phyloP scores from a whole-genome alignment of 148 eudicot genomes.

The Limonium bicolor region DNA sequence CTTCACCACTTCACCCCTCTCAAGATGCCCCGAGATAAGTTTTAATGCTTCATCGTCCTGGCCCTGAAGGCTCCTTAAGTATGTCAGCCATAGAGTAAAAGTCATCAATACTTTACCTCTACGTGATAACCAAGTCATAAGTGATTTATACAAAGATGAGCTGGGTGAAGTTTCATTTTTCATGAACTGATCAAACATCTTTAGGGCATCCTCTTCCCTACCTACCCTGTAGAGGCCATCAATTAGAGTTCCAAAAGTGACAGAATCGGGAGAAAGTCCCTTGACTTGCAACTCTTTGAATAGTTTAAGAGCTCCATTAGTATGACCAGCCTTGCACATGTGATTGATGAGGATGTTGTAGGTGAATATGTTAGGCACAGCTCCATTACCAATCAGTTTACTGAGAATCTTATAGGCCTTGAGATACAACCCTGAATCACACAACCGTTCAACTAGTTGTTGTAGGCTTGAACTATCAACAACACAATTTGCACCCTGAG shows the following conservation, averaged over 20 bases:
- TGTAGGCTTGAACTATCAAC: constrained; percentile 45
- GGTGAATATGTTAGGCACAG: constrained; percentile 42
- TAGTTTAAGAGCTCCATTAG: constrained; percentile 45
- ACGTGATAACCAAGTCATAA: constrained; percentile 76
- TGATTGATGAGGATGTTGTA: constrained; percentile 69
- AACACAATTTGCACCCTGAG: constrained; percentile 52
- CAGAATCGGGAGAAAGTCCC: constrained; percentile 57
- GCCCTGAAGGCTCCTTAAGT: constrained; percentile 31
- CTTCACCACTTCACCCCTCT: constrained; percentile 35
- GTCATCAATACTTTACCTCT: constrained; percentile 30
- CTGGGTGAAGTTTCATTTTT: constrained; percentile 26
- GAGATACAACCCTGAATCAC: constrained; percentile 42
- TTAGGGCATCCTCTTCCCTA: constrained; percentile 40
- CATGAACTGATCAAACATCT: constrained; percentile 36
- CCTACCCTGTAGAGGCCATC: constrained; percentile 48
- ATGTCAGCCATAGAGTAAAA: constrained; percentile 52
- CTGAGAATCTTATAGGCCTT: constrained; percentile 63
- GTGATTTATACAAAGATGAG: constrained; percentile 35
- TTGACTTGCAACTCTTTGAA: constrained; percentile 43
- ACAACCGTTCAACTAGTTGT: constrained; percentile 24
- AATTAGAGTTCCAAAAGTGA: constrained; percentile 76
- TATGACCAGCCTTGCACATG: constrained; percentile 41
- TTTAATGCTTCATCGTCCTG: constrained; percentile 25
- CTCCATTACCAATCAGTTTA: constrained; percentile 51
- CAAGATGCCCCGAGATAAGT: constrained; percentile 28